Conservation (phyloP, 202 grass and related monocot genomes). For the Saccharum hybrid region DNA sequence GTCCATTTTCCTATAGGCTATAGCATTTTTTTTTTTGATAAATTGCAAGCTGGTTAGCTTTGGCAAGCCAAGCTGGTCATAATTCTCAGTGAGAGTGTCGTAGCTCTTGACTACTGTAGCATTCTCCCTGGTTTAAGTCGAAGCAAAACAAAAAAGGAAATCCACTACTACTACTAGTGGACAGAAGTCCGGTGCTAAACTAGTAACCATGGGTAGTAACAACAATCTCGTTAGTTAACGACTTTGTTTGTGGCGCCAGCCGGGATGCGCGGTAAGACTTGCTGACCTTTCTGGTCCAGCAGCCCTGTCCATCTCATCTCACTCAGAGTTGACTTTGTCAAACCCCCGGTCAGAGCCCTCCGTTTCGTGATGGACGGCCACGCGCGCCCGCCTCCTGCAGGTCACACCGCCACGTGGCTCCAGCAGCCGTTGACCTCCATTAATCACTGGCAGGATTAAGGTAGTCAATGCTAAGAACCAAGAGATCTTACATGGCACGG, state of each 20-base stretch:
- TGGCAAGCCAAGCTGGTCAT: no score
- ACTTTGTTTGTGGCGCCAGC: not conserved
- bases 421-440: conserved; percentile 7
- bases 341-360: not conserved
- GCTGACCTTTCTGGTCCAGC: not conserved
- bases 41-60: not conserved
- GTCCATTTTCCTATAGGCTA: no score
- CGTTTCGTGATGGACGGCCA: not conserved
- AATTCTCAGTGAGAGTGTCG: not conserved
- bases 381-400: not conserved
- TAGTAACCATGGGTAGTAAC: not conserved
- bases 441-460: not conserved
- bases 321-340: conserved; percentile 7
- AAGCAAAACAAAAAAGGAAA: not conserved
- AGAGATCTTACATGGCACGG: not conserved
- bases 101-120: not conserved
- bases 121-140: not conserved
- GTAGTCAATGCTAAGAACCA: not conserved
- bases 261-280: conserved; percentile 20
- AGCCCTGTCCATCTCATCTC: not conserved
- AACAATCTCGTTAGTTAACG: not conserved
- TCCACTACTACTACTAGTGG: not conserved
- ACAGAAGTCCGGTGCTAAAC: not conserved
- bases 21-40: no score
- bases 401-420: conserved; percentile 27